Base-by-base conservation (phyloP, 169 alveolate species). In the Plasmodium sp. region DNA sequence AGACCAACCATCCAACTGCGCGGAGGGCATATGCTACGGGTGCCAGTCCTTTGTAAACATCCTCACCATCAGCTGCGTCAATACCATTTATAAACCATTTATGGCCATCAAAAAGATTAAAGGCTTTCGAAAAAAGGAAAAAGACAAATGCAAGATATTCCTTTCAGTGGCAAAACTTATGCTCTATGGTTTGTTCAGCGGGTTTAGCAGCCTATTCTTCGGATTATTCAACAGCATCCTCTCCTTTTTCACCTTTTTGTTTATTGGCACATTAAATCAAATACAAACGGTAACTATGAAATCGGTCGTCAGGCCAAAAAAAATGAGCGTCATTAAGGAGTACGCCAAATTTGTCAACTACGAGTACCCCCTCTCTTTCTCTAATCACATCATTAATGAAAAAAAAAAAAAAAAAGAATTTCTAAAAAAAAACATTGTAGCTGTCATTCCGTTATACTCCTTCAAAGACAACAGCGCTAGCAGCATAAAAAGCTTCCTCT, bases 361-460 rank as follows among this genome's bases (percentile, higher is more conserved):
- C 95, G 96, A 95, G 86, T 96, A 95, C 94, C 95, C 96, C 41
- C 93, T 95, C 14, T 96, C 97, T 12, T 96, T 96, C 95, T 96
- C 97, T 18, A 82, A 92, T 93, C 88, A 90, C 58, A 95, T 96
- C 18, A 88, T 95, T 33, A 82, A 85, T 62, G 95, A 93, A 54
- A 73, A 94, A 56, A 85, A 84, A 27, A 92, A 83, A 39, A 82
- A 94, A 51, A 94, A 92, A 45, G 96, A 96, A 83, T 85, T 96
- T 58, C 81, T 96, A 77, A 84, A 95, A 80, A 93, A 93, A 71
- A 96, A 95, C 62, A 96, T 96, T 75, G 83, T 96, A 77, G 97
- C 96, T 31, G 84, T 93, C 79, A 95, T 92, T 27, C 95, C 84
- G 18, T 74, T 92, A 81, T 92, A 92, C 43, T 45, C 92, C 33